Base-by-base conservation (phyloP, 2,329 filamentous ascomycete genomes). In the Fusarium sp. region DNA sequence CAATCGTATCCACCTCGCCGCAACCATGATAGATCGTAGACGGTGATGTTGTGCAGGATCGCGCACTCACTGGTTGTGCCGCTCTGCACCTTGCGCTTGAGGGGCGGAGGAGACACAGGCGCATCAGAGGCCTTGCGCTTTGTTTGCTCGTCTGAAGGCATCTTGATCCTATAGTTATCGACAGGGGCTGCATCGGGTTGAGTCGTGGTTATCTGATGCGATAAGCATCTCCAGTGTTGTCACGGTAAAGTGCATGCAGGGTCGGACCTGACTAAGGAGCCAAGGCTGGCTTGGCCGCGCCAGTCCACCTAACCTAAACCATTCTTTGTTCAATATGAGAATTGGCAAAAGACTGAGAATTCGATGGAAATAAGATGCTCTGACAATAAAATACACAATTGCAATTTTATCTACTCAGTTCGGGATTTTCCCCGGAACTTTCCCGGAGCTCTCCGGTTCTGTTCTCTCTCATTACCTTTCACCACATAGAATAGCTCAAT, bases 21-120 rank as follows among this genome's bases (percentile, higher is more conserved):
- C 9, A 49, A 70, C 28, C 16, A 42, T 21, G 19, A 11, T 54
- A 37, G 34, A 11, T n/a, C 34, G 34, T 7, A n/a, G 34, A 23
- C 16, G 19, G 3, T 2, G 12, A 4, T 26, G 11, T 18, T 11
- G 23, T 7, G 19, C 26, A 59, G 28, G 31, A 16, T 21, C 18
- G 46, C 43, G 37, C 42, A 50, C 82, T 65, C 73, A 86, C 85
- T 85, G 45, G 86, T 85, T 51, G 85, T 86, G 41, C 78, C 80
- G 71, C 83, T 85, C 70, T 86, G 84, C 12, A 84, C 72, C 65
- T 84, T 86, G 39, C 86, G 83, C 73, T 88, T 88, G 62, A 84
- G 28, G 1, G 82, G 83, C 13, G 86, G 86, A 14, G 86, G 86
- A 41, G 86, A 88, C 58, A 88, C 81, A 21, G 83, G 73, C 28